Evolutionary conservation across 2,329 filamentous ascomycete genomes (phyloP).

Genomic region (Paraconiothyrium sp.): DNA sequence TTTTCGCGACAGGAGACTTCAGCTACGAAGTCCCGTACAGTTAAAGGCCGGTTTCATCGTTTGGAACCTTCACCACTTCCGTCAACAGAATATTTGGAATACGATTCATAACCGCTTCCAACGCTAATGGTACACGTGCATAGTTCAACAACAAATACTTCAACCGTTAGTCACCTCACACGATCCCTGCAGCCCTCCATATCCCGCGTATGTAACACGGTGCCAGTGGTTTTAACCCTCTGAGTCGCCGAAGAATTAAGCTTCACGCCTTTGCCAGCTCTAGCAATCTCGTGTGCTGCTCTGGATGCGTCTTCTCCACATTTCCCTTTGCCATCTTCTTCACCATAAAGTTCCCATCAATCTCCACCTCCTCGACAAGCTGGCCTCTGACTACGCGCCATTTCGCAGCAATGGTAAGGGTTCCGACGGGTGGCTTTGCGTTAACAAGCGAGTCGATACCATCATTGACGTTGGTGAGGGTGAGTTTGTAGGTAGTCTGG

Average conservation of each 20-base stretch:
- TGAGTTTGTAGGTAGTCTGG: slow-evolving; percentile 53
- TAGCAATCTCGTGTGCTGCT: slow-evolving; percentile 48
- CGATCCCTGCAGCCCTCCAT: not conserved
- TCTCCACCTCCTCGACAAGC: slow-evolving; percentile 51
- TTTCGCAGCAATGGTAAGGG: slow-evolving; percentile 50
- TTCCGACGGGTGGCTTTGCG: slow-evolving; percentile 51
- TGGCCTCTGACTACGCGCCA: slow-evolving; percentile 47
- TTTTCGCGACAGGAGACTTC: no score
- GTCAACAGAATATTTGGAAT: no score
- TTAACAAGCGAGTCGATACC: slow-evolving; percentile 52
- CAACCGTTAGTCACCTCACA: not conserved
- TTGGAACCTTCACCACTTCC: no score
- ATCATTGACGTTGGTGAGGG: slow-evolving; percentile 47
- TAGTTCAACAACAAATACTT: not conserved
- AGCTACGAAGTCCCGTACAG: no score
- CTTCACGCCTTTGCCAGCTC: slow-evolving; percentile 39
- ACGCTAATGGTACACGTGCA: not conserved
- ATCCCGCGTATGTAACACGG: not conserved
- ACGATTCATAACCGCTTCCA: no score
- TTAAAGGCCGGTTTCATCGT: no score
- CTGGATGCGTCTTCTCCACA: slow-evolving; percentile 52
- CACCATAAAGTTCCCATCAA: slow-evolving; percentile 54
- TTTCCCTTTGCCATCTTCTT: slow-evolving; percentile 54
- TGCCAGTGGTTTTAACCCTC: not conserved
- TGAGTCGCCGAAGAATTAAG: not conserved